Evolutionary conservation across 2,329 filamentous ascomycete species (phyloP), one percentile per base, ranked within the genome.

Genomic region (Dactylellina parvicollis): DNA sequence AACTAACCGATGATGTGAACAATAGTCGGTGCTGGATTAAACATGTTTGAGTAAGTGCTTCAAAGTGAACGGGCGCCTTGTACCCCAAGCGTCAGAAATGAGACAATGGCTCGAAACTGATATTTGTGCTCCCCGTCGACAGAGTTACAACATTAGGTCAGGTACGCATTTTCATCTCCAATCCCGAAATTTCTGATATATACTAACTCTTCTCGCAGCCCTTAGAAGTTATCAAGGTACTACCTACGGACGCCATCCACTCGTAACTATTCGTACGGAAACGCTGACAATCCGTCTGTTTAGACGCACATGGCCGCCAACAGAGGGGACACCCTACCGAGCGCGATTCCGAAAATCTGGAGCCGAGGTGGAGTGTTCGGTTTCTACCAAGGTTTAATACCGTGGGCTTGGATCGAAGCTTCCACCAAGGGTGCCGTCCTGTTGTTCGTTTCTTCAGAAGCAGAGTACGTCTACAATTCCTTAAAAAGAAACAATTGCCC

Each of bases 381-480:
- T 83, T 99, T 97, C 86, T 99, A 97, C 87, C 95, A 99, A 86
- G 95, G 95, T 83, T 91, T 99, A 79, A 98, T 99, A 82, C 95
- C 95, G 76, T 97, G 94, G 94, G 95, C 95, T 83, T 99, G 95
- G 95, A 98, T 99, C 84, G 95, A 99, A 87, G 95, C 95, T 81
- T 98, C 94, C 80, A 98, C 95, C 84, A 99, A 99, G 85, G 95
- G 95, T 81, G 95, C 95, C 79, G 95, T 99, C 79, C 91, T 99
- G 80, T 91, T 99, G 82, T 99, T 99, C 84, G 94, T 99, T 82
- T 95, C 95, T 77, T 96, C 94, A 79, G 95, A 99, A 84, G 94
- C 92, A 83, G 95, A 99, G 83, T 78, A 77, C 54, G 77, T 71
- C n/a, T n/a, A n/a, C n/a, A n/a, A n/a, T n/a, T n/a, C n/a, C n/a